Evolutionary conservation across 2,329 filamentous ascomycete genomes (phyloP).

Genomic region (Ramichloridium luteum): DNA sequence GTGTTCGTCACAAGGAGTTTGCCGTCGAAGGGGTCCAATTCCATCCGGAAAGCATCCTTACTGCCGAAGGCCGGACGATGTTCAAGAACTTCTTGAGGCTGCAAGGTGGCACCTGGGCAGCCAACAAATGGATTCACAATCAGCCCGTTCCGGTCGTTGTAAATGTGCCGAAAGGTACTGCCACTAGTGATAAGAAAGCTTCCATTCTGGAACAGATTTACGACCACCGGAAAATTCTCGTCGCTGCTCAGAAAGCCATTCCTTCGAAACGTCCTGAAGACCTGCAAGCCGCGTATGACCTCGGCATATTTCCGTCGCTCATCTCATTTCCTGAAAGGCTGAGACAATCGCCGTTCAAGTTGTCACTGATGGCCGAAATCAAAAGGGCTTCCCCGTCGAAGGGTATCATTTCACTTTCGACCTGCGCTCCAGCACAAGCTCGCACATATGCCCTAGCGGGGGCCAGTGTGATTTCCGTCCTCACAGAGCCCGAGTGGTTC

Average conservation of each 20-base stretch:
- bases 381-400: constrained; percentile 95
- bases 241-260: constrained; percentile 69
- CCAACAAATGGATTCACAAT: constrained; percentile 50
- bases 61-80: constrained; percentile 77
- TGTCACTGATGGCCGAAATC: constrained; percentile 94
- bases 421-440: constrained; percentile 81
- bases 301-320: constrained; percentile 73
- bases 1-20: constrained; percentile 82
- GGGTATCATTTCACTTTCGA: constrained; percentile 77
- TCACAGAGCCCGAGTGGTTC: constrained; percentile 98
- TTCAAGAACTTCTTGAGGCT: constrained; percentile 82
- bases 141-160: constrained; percentile 24
- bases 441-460: constrained; percentile 85
- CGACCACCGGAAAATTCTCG: constrained; percentile 59
- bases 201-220: constrained; percentile 92
- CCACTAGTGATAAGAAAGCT: constrained; percentile 48
- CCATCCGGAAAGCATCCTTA: constrained; percentile 93
- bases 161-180: constrained; percentile 23
- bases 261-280: constrained; percentile 75
- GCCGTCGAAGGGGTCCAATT: constrained; percentile 95
- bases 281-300: constrained; percentile 72
- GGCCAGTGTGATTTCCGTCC: constrained; percentile 93
- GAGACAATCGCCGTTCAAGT: constrained; percentile 67
- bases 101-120: constrained; percentile 82
- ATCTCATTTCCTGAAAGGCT: constrained; percentile 70